Evolutionary conservation across 2,329 filamentous ascomycete species (phyloP), one percentile per base, ranked within the genome.

Genomic region (Neospermospora avenae): DNA sequence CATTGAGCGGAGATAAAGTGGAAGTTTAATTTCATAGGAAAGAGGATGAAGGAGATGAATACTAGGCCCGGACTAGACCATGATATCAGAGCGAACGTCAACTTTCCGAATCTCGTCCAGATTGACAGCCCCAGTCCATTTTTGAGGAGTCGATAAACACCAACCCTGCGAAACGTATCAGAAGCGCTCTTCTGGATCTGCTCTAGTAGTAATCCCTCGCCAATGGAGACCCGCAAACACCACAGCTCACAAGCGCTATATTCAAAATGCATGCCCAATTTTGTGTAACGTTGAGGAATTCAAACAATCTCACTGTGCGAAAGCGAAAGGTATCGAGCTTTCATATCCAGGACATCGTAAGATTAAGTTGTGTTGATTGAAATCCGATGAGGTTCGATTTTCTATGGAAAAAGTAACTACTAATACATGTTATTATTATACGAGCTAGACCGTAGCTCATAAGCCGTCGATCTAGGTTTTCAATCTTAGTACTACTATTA

Each of bases 291-390:
- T 11, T 41, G 41, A 46, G 24, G 5, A 20, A n/a, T 58, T 49
- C 13, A 54, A n/a, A 39, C 46, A 42, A 18, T 58, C 57, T 49
- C 57, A 58, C 22, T 58, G 57, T 1, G 57, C 57, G 31, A 58
- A 58, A 8, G 57, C 57, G 25, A 58, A 31, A 41, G 22, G 41
- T 1, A 53, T 14, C 31, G 22, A 2, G 18, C 48, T 20, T 48
- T 13, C 20, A 31, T n/a, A 16, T 53, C 49, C 20, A 58, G 8
- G 10, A 58, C 37, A 39, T 46, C 10, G 7, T 58, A 39, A 31
- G 57, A 42, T 4, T 42, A 41, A 13, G 20, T 18, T 10, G 5
- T 24, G n/a, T n/a, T n/a, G n/a, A n/a, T n/a, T n/a, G n/a, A n/a
- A n/a, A n/a, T n/a, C n/a, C n/a, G n/a, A n/a, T n/a, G n/a, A n/a